Evolutionary conservation across 805 yeast species (phyloP), one percentile per base, ranked within the genome.

Genomic region (Saturnispora hagleri): DNA sequence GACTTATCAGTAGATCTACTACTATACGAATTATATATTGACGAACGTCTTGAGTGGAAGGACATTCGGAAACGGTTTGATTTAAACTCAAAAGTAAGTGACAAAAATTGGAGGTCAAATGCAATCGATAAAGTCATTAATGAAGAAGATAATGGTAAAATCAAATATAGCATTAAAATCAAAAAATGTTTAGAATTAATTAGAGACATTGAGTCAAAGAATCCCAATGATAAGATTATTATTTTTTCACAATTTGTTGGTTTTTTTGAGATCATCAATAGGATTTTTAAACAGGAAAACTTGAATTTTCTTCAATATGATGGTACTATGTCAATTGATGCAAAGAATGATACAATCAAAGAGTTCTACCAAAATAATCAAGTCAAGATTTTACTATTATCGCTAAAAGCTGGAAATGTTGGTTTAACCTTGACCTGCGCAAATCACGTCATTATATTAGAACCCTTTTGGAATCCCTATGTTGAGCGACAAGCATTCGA

Each of bases 401-500:
- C 97, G 0, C 74, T 91, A 62, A 86, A 86, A 62, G 97, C 98
- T 1, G 98, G 99, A 59, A 90, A 90, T 63, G 95, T 90, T 12
- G 99, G 99, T 2, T 73, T 93, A 54, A 93, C 98, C 0, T 74
- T 93, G 58, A 93, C 97, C 0, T 86, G 95, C 70, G 99, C 99
- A 1, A 84, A 88, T 36, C 97, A 89, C 65, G 96, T 90, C 12
- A 80, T 93, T 45, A 77, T 93, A 12, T 76, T 88, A 72, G 99
- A 93, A 65, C 97, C 98, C 17, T 93, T 89, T 66, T 93, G 99
- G 99, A 93, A 93, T 63, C 98, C 98, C 2, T 93, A 77, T 65
- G 96, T 91, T 8, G 98, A 93, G 68, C 96, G 88, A 46, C 99
- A 93, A 69, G 99, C 99, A 0, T 88, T 87, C 77, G 99, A 89